Evolutionary conservation across 139 green algal genomes (phyloP), one percentile per base, ranked within the genome.

Genomic region (Chlamydomonas eustigma): DNA sequence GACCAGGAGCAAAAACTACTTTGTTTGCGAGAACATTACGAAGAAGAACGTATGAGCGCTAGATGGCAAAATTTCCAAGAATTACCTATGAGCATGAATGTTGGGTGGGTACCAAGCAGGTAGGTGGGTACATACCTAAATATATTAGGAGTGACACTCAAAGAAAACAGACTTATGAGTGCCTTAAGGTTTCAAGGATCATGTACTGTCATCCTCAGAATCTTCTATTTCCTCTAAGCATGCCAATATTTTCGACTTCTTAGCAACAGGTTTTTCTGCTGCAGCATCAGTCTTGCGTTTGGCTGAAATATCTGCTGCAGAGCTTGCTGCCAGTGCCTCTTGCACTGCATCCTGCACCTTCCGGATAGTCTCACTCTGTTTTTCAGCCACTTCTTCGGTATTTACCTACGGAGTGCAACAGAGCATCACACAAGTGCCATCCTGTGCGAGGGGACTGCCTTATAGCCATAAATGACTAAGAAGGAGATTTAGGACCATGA

Each of bases 281-380:
- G 74, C 51, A 79, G 35, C 35, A 66, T 1, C 38, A 33, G 50
- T n/a, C 38, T 37, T 38, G n/a, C 65, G 37, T 52, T 74, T 38
- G 64, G 32, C 70, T 65, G 6, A 73, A 39, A 31, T 37, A 4
- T 30, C 44, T 3, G 4, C 39, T 12, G 8, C 33, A 3, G 25
- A 31, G 36, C 1, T n/a, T 64, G 37, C 33, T 38, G 73, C 76
- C 44, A 88, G 39, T 28, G 78, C 81, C 24, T 39, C 63, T 50
- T 83, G 76, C 38, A 88, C 85, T 2, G 81, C 78, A 4, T 77
- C 84, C 31, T 88, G 76, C n/a, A 86, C 83, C 18, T 79, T 66
- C 30, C 64, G 58, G 34, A 86, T 39, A 3, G 64, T 50, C 33
- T 84, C 50, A 25, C 78, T 50, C 28, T 91, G 79, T 44, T 85